Evolutionary conservation across 306 rosid species (phyloP).

Genomic region (Macrotyloma uniflorum): DNA sequence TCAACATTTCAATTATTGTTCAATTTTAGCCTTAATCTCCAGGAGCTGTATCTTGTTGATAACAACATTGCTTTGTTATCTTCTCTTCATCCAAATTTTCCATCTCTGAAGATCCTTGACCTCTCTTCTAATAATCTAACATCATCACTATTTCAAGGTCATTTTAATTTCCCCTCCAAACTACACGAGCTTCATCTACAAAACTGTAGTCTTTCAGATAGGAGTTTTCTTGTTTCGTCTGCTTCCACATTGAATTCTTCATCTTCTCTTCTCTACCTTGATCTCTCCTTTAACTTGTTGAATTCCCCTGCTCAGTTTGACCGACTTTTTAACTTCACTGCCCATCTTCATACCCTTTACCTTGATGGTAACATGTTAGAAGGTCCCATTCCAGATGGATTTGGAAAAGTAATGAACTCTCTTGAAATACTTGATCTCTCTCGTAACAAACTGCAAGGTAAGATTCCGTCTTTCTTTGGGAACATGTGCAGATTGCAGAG

Average conservation of each 20-base stretch:
- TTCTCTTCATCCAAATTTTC: not conserved
- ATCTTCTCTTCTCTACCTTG: not conserved
- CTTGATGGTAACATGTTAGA: not conserved
- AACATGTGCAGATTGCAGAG: not conserved
- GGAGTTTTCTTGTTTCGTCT: not conserved
- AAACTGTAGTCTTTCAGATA: not conserved
- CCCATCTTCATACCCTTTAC: not conserved
- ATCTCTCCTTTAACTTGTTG: not conserved
- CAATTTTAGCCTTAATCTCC: too few relatives aligned
- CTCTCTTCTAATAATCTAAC: not conserved
- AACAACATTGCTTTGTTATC: too few relatives aligned
- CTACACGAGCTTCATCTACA: not conserved
- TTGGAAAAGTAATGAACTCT: not conserved
- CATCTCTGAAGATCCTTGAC: not conserved
- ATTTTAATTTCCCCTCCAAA: not conserved
- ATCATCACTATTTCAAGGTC: not conserved
- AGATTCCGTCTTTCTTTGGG: not conserved
- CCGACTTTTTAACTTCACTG: not conserved
- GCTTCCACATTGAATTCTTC: not conserved
- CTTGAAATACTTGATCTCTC: rapidly evolving
- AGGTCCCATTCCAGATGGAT: not conserved
- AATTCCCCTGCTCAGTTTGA: not conserved
- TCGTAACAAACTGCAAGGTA: not conserved
- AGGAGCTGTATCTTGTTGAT: too few relatives aligned
- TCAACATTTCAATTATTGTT: too few relatives aligned